Percentiles rank a stretch among this genome's conserved stretches.
Evolutionary conservation across 805 yeast genomes (phyloP).

Genomic region (Cyberlindnera suaveolens): DNA sequence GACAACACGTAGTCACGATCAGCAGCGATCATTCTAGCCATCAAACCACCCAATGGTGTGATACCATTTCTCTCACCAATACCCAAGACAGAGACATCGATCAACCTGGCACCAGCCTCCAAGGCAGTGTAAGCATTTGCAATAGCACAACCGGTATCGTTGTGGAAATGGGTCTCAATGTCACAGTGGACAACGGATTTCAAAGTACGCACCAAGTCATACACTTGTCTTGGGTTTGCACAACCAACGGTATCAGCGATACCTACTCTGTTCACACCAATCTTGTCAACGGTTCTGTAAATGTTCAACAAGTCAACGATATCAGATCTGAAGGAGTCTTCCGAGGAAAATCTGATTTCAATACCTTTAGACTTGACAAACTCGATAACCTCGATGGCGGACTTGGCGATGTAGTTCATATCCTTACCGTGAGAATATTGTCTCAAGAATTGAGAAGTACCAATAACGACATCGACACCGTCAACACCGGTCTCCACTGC

Average conservation of each 20-base stretch:
- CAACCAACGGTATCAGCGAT: slow-evolving; percentile 99
- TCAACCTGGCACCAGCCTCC: slow-evolving; percentile 94
- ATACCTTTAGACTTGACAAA: slow-evolving; percentile 95
- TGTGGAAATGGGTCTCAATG: slow-evolving; percentile 97
- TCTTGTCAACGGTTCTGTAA: slow-evolving; percentile 92
- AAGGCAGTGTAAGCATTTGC: slow-evolving; percentile 97
- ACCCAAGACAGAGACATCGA: slow-evolving; percentile 93
- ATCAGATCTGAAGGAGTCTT: slow-evolving; percentile 96
- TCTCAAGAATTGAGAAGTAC: slow-evolving; percentile 92
- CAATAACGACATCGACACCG: slow-evolving; percentile 98
- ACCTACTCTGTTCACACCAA: slow-evolving; percentile 98
- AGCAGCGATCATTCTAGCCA: slow-evolving; percentile 99
- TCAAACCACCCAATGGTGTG: slow-evolving; percentile 93
- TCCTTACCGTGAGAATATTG: slow-evolving; percentile 97
- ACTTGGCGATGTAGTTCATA: slow-evolving; percentile 94
- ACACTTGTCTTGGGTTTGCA: slow-evolving; percentile 98
- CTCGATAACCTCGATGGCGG: slow-evolving; percentile 95
- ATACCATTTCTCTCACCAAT: slow-evolving; percentile 99
- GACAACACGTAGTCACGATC: slow-evolving; percentile 92
- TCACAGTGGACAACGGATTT: slow-evolving; percentile 93
- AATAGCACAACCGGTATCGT: slow-evolving; percentile 98
- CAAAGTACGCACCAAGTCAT: slow-evolving; percentile 90
- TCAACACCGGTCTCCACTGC: slow-evolving; percentile 99
- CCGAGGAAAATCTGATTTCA: slow-evolving; percentile 94
- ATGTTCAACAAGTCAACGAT: slow-evolving; percentile 92